Base-by-base conservation (phyloP, 1,284 basidiomycete species). In the Cutaneotrichosporon sp. region DNA sequence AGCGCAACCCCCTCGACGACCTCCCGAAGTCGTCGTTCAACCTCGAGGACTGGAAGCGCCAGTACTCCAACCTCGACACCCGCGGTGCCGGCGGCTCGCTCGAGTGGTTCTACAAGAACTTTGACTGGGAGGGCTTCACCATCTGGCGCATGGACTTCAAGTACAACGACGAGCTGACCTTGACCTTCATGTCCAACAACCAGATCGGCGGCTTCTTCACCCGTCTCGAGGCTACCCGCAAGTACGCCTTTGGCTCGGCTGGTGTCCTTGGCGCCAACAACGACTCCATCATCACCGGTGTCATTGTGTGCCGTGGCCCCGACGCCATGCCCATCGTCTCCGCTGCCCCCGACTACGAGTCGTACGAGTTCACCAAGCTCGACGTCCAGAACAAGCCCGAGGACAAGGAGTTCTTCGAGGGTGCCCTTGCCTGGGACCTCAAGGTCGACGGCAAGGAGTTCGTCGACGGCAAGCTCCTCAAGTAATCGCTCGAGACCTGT, bases 21-120 rank as follows among this genome's bases (percentile, higher is more conserved):
- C 83, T 96, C 52, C 90, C 93, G 63, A 94, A 94, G 79, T 90
- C 88, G 17, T 78, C 82, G 14, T 88, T 97, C 80, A 91, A 92
- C 79, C 85, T 97, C 54, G 93, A 97, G 76, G 92, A 97, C 78
- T 96, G 90, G 89, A 97, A 97, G 79, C 85, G 91, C 49, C 86
- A 88, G 54, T 97, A 97, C 82, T 96, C 91, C 65, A 97, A 97
- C 86, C 86, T 87, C 77, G 93, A 97, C 52, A 97, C 93, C 33
- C 84, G 88, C 54, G 87, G 86, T 33, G 86, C 90, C 72, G 86
- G 85, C 34, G 87, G 90, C 72, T 68, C 71, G 37, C 58, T 76
- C 50, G 65, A 68, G 41, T 93, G 89, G 89, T 86, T 93, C 82
- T 90, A 92, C 80, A 70, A 89, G 75, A 85, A 91, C 87, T 92